phyloP scores from a whole-genome alignment of 2,329 filamentous ascomycete genomes.

The Chaetomium olivaceum region DNA sequence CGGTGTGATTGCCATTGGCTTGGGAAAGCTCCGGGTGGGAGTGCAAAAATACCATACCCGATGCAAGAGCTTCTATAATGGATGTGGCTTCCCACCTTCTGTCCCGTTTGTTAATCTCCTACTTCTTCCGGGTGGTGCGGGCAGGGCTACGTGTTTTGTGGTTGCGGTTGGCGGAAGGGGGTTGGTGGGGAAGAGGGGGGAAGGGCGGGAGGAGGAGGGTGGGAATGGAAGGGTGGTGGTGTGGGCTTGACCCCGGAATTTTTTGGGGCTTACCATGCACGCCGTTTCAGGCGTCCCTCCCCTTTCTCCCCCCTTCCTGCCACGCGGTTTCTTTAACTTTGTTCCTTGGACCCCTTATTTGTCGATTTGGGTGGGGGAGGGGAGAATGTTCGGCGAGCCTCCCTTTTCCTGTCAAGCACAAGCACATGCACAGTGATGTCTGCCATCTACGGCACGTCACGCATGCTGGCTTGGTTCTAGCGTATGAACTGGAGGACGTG shows the following conservation, averaged over 20 bases:
- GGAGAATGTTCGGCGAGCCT: background rate
- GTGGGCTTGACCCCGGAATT: background rate
- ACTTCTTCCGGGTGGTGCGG: background rate
- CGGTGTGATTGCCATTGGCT: conserved; percentile 11
- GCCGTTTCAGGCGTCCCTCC: background rate
- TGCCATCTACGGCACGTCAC: background rate
- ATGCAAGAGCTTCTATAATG: background rate
- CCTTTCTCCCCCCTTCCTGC: background rate
- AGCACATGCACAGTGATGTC: background rate
- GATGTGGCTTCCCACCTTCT: conserved; percentile 3
- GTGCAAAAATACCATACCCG: background rate
- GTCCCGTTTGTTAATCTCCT: background rate
- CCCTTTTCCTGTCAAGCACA: background rate
- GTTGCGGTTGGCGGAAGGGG: background rate
- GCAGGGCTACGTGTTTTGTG: background rate
- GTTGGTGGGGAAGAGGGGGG: too few relatives aligned
- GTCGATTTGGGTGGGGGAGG: background rate
- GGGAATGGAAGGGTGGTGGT: background rate
- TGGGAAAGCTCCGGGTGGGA: background rate
- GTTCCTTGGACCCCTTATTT: background rate
- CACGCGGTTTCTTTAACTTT: background rate
- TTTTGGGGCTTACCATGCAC: conserved; percentile 4
- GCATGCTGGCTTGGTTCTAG: background rate
- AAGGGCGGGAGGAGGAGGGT: too few relatives aligned
- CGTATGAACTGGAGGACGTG: background rate